Evolutionary conservation across 75 land plant genomes (phyloP).

Genomic region (Cunninghamia lanceolata): DNA sequence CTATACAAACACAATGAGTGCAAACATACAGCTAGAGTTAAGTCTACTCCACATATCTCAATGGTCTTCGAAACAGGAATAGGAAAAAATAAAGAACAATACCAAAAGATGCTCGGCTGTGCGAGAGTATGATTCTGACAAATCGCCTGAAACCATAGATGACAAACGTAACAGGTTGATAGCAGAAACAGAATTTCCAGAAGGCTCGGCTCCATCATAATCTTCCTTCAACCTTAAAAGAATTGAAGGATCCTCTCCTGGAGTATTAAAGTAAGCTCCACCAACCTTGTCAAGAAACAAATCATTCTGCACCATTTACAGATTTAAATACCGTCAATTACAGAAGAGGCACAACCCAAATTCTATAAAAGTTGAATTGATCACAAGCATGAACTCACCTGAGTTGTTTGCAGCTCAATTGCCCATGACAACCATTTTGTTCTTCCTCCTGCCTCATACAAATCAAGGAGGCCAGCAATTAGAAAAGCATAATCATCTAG

Average conservation of each 20-base stretch:
- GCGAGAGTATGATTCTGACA: conserved; percentile 42
- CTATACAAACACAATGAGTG: background rate
- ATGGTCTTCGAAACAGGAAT: background rate
- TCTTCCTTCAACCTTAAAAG: conserved; percentile 94
- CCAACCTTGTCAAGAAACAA: conserved; percentile 87
- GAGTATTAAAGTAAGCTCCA: conserved; percentile 90
- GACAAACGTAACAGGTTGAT: conserved; percentile 82
- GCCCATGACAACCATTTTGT: conserved; percentile 87
- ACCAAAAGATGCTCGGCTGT: conserved; percentile 95
- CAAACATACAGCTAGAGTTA: background rate
- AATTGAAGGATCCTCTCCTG: conserved; percentile 94
- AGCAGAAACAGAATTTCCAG: conserved; percentile 94
- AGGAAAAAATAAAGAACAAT: background rate
- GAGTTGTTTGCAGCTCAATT: conserved; percentile 79
- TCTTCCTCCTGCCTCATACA: conserved; percentile 80
- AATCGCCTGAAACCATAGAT: conserved; percentile 43
- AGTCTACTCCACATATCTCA: background rate
- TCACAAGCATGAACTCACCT: conserved; percentile 42
- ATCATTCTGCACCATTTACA: conserved; percentile 56
- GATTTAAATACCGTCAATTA: background rate
- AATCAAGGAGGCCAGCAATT: conserved; percentile 81
- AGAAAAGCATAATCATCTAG: conserved; percentile 98
- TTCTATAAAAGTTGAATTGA: background rate
- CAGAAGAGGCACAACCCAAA: background rate
- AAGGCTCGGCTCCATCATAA: conserved; percentile 98